Evolutionary conservation across 73 alveolate genomes (phyloP).

Genomic region (Paramecium octaurelia): DNA sequence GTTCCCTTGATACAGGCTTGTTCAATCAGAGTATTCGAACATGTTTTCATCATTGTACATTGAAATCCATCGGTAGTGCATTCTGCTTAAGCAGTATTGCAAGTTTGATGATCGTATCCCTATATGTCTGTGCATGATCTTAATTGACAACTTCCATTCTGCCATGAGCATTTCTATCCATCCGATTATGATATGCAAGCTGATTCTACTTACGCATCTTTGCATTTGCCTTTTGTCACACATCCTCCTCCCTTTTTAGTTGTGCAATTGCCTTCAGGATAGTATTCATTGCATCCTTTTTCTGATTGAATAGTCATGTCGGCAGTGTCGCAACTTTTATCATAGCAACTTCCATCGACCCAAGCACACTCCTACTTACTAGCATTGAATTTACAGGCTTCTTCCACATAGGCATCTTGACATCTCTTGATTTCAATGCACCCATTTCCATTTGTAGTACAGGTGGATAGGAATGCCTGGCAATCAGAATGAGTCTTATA

Average conservation of each 20-base stretch:
- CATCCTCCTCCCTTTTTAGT: slow-evolving; percentile 28
- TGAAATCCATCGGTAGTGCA: slow-evolving; percentile 8
- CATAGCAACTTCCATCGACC: neutral
- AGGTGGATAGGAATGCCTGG: neutral
- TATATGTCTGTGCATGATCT: neutral
- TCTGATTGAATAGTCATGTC: neutral
- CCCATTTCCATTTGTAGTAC: slow-evolving; percentile 2
- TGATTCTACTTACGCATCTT: neutral
- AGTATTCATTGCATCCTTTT: neutral
- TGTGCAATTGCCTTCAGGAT: neutral
- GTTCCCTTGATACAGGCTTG: neutral
- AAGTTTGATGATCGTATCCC: neutral
- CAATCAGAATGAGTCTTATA: neutral
- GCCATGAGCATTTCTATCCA: neutral
- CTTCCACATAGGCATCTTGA: neutral
- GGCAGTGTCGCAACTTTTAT: slow-evolving; percentile 4
- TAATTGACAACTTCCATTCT: neutral
- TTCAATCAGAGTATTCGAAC: neutral
- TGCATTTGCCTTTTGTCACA: neutral
- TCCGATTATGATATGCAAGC: neutral
- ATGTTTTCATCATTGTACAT: neutral
- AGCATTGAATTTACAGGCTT: neutral
- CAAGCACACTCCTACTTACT: neutral
- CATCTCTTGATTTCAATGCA: neutral
- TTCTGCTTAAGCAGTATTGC: neutral